Evolutionary conservation across 208 protist genomes (phyloP), one percentile per base, ranked within the genome.

Genomic region (Trypanosoma congolense): DNA sequence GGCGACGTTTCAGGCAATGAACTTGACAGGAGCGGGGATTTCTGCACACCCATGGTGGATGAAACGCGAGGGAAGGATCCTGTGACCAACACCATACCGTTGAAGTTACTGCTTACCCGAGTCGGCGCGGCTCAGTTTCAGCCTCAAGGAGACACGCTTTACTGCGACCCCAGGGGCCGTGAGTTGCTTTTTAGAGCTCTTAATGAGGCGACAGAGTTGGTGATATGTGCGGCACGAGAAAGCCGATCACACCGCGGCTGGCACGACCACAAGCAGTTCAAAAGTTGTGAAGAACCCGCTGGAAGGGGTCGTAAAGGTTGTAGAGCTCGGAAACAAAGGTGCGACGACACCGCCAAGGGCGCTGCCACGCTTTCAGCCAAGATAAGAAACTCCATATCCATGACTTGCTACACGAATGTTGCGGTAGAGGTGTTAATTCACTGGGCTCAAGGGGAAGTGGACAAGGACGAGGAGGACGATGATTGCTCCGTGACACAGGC

Each of bases 201-300:
- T 55, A 42, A 47, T 2, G 61, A 64, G 40, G 38, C 79, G 12
- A 87, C 74, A 0, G 74, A 82, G 24, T 64, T 86, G 4, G 80
- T 89, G 30, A 71, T 87, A 26, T 80, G 72, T 35, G 64, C 69
- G 4, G 61, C 76, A 24, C 77, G 73, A 1, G 85, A 92, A 66
- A 74, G 69, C 31, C 75, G 81, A 1, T 56, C 74, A 12, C 80
- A 89, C 51, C 30, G 31, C 19, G 65, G 71, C 24, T 79, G 70
- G 44, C 77, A 89, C 60, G 70, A 87, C 50, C 33, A 69, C 18
- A 10, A 19, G 3, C 8, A 19, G 4, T 4, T 29, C 22, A 26
- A 28, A n/a, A 21, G 42, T 56, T 60, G 33, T 38, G 33, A 38
- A 16, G 33, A 12, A 38, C 33, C 9, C 33, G 33, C 33, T 38